Evolutionary conservation across 164 flowering plant genomes (phyloP), one percentile per base, ranked within the genome.

Genomic region (Nelumbo lutea): DNA sequence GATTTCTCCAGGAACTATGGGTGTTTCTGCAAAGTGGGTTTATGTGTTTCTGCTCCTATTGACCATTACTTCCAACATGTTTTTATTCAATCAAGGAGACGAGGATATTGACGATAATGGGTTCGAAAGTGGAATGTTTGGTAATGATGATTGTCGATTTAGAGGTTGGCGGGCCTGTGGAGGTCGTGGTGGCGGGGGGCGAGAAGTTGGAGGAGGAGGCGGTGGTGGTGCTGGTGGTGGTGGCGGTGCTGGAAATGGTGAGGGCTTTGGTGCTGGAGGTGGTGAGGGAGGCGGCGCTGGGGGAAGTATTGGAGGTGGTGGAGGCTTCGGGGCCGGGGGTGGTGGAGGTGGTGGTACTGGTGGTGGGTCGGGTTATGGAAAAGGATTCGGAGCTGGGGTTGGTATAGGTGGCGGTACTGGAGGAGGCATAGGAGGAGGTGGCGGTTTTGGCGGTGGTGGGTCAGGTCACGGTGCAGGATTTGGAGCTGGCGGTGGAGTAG

Each of bases 401-500:
- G 66, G 66, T 15, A 42, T 45, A 5, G 66, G 66, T 3, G 66
- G 66, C 2, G 66, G 66, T n/a, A 13, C 52, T 27, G 66, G 66
- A 46, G 66, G 66, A 45, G 66, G 66, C 15, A 42, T n/a, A 9
- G 27, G 27, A 27, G 27, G 27, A 27, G 27, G 27, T 27, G 27
- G 27, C 27, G 27, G 27, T 27, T 27, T 13, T 27, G 66, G 6
- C 8, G 68, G 68, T 40, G 68, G 68, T 53, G 68, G 68, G 41
- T 47, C 56, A 15, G 67, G 67, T 46, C 57, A 48, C 40, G 67
- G 67, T 48, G 67, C 57, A 47, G 67, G 67, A 5, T 64, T 64
- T 50, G 67, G 67, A 27, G 67, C 57, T 27, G 67, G 67, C 2
- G 67, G 42, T 64, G 67, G 67, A 38, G 67, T 50, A 47, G 67